Base-by-base conservation (phyloP, 305 asterid species). In the Vinca major region DNA sequence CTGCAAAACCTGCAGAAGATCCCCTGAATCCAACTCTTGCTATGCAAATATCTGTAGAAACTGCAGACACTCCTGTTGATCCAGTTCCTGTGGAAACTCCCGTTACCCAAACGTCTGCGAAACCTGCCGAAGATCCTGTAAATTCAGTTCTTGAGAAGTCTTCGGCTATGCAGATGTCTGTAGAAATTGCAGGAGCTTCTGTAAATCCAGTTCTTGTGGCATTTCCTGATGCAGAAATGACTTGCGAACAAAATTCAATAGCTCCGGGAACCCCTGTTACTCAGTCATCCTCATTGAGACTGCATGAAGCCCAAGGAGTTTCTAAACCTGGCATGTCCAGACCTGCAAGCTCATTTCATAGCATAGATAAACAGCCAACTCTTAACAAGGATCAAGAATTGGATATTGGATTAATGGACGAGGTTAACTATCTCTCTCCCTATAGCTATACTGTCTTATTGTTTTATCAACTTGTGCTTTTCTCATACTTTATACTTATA, bases 201-300 rank as follows among this genome's bases (percentile, higher is more conserved):
- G 33, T 26, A 26, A 26, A 26, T 26, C 33, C 33, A 45, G 2
- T 63, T 26, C 65, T 51, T 47, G 58, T 61, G 53, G 63, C 71
- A 69, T 16, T 68, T 60, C 65, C 80, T 21, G 65, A 19, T 48
- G 49, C 33, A 33, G 20, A 45, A 26, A 51, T 33, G 16, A 13
- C 75, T 66, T 60, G 40, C 49, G 63, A 72, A 67, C 72, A 66
- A 56, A 51, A 21, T 51, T 78, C 88, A 45, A 75, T 86, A 73
- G 91, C 92, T 76, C 95, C 95, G 48, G 81, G 80, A 72, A 82
- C 94, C 64, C 89, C 92, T 52, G 81, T 75, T 60, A 72, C 85
- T 45, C 77, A 67, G 60, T 67, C 79, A 54, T 48, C 68, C 71
- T 71, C 76, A 11, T 73, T 70, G 36, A 84, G 86, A 72, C 48